Percentiles rank a stretch among this genome's conserved stretches.
Conservation (phyloP, 2,329 filamentous ascomycete genomes). For the Tolypocladium capitatum region DNA sequence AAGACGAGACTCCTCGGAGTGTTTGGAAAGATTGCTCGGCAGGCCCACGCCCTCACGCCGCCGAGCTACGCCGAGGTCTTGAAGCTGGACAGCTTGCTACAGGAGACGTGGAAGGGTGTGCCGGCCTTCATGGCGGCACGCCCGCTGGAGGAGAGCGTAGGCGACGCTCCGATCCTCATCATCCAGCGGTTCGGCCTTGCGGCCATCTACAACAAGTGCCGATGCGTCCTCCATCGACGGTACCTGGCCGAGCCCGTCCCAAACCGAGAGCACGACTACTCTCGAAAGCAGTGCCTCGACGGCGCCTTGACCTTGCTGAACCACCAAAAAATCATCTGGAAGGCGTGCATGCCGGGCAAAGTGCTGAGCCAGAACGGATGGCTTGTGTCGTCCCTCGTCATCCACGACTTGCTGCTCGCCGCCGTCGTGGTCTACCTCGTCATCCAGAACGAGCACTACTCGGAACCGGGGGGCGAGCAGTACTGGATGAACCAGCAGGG, state of each 20-base stretch:
- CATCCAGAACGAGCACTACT: constrained; percentile 28
- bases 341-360: constrained; percentile 38
- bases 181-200: constrained; percentile 41
- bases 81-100: constrained; percentile 30
- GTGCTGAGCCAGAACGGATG: constrained; percentile 38
- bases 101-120: constrained; percentile 29
- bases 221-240: constrained; percentile 41
- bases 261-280: constrained; percentile 35
- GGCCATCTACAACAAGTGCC: constrained; percentile 39
- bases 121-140: constrained; percentile 35
- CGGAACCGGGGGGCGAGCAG: constrained; percentile 18
- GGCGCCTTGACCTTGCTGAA: constrained; percentile 33
- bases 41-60: constrained; percentile 33
- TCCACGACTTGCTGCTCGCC: constrained; percentile 49
- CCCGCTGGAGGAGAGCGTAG: constrained; percentile 34
- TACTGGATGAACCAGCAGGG: constrained; percentile 22
- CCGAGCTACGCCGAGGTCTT: constrained; percentile 37
- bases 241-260: constrained; percentile 32
- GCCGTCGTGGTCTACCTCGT: constrained; percentile 46
- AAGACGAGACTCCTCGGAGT: constrained; percentile 34
- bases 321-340: constrained; percentile 33
- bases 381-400: constrained; percentile 43
- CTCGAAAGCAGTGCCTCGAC: constrained; percentile 35
- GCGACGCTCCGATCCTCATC: constrained; percentile 30
- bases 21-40: constrained; percentile 35